These are phyloP conservation scores for Nelumbo lutea DNA, from an alignment of 164 flowering plant genomes.

Conservation along the genomic window DNA sequence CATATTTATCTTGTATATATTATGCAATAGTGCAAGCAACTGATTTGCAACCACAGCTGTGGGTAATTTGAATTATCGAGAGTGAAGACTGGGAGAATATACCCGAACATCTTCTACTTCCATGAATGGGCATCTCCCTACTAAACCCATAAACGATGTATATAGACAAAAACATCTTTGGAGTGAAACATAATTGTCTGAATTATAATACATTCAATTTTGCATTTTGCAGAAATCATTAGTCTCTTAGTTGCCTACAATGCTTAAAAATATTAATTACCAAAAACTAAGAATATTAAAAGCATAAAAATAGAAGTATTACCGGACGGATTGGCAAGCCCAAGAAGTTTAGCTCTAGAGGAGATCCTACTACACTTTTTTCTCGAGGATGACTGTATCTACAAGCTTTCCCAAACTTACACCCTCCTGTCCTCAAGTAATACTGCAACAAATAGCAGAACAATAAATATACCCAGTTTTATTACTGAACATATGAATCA, in stretches of 20 bases:
- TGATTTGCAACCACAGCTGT: no score
- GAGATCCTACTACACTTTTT: slow-evolving; percentile 29
- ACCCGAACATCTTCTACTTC: no score
- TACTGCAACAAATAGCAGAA: slow-evolving; percentile 47
- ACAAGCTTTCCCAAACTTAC: slow-evolving; percentile 78
- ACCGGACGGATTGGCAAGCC: slow-evolving; percentile 89
- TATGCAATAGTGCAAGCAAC: no score
- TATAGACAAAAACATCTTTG: no score
- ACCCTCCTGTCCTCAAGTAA: slow-evolving; percentile 68
- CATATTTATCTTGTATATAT: no score
- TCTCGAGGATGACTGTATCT: slow-evolving; percentile 56
- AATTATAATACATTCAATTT: no score
- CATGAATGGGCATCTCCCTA: no score
- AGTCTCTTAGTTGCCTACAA: neutral
- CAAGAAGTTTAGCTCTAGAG: slow-evolving; percentile 63
- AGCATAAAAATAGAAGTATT: slow-evolving; percentile 17
- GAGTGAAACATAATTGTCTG: no score
- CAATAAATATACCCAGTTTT: neutral
- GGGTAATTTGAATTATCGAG: no score
- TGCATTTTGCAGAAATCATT: no score
- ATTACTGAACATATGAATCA: neutral
- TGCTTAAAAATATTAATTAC: neutral
- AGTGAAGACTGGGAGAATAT: no score
- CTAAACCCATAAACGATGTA: no score
- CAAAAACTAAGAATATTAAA: neutral